Evolutionary conservation across 345 rosid species (phyloP).

Genomic region (Sisymbrium irio): DNA sequence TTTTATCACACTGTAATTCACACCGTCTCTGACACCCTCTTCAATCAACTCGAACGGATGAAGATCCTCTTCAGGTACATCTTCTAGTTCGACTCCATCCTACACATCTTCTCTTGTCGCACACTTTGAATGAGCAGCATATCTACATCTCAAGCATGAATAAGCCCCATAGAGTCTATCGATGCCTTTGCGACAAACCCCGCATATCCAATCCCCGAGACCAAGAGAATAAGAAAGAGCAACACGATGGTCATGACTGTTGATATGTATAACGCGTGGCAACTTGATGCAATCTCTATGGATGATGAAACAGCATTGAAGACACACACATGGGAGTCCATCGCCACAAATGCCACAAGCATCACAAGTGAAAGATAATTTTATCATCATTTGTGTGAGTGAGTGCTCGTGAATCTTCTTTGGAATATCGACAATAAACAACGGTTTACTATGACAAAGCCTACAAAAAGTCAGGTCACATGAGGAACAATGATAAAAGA

Average conservation of each 20-base stretch:
- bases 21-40: neutral
- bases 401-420: neutral
- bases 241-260: too few species aligned
- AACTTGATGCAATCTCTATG: neutral
- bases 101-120: neutral
- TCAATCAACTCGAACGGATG: neutral
- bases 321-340: neutral
- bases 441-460: neutral
- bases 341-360: neutral
- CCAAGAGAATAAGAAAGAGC: neutral
- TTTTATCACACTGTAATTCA: neutral
- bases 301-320: neutral
- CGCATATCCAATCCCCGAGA: neutral
- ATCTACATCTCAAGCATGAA: neutral
- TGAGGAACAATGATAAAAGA: neutral
- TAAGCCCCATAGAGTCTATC: neutral
- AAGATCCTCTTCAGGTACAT: neutral
- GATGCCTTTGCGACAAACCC: neutral
- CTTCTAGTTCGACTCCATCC: neutral
- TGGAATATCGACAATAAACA: neutral
- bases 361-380: neutral
- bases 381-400: neutral
- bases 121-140: conserved; percentile 1
- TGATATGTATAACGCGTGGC: neutral
- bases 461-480: neutral